A percentile compares a stretch with the other conserved stretches of the same genome.
Evolutionary conservation across 2,329 filamentous ascomycete genomes (phyloP).

Genomic region (Bertia moriformis): DNA sequence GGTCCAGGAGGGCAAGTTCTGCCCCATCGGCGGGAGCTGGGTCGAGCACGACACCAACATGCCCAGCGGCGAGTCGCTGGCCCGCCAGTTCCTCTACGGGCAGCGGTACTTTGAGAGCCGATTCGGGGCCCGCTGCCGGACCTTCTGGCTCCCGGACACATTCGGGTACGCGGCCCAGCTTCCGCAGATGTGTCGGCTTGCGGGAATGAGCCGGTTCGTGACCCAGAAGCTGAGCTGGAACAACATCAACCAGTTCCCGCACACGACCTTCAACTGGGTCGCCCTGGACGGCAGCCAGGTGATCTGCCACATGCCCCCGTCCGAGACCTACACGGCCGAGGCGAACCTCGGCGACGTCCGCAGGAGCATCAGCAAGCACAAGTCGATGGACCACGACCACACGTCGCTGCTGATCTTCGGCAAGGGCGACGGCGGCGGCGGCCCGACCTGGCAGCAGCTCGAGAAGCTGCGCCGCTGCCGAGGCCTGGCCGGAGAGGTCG

Average conservation of each 20-base stretch:
- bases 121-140: conserved; percentile 47
- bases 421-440: conserved; percentile 55
- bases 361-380: conserved; percentile 50
- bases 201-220: conserved; percentile 54
- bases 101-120: conserved; percentile 54
- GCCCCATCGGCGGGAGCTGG: conserved; percentile 56
- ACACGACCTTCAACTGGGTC: conserved; percentile 61
- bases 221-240: conserved; percentile 63
- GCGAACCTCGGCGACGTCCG: conserved; percentile 53
- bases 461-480: conserved; percentile 54
- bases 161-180: conserved; percentile 57
- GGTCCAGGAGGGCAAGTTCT: conserved; percentile 51
- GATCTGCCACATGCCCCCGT: conserved; percentile 54
- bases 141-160: conserved; percentile 58
- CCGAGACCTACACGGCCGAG: conserved; percentile 51
- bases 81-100: conserved; percentile 53
- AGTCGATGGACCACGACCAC: conserved; percentile 51
- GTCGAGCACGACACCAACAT: conserved; percentile 59
- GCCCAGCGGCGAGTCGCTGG: conserved; percentile 51
- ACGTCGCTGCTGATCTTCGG: conserved; percentile 52
- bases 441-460: conserved; percentile 49
- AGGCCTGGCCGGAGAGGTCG: conserved; percentile 45
- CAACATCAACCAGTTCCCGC: conserved; percentile 60
- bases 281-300: conserved; percentile 55
- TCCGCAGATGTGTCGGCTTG: conserved; percentile 49